Percentiles rank a stretch among this genome's conserved stretches.
Conservation (phyloP, 192 early-diverging fungal species). For the Spinellus fusiger region DNA sequence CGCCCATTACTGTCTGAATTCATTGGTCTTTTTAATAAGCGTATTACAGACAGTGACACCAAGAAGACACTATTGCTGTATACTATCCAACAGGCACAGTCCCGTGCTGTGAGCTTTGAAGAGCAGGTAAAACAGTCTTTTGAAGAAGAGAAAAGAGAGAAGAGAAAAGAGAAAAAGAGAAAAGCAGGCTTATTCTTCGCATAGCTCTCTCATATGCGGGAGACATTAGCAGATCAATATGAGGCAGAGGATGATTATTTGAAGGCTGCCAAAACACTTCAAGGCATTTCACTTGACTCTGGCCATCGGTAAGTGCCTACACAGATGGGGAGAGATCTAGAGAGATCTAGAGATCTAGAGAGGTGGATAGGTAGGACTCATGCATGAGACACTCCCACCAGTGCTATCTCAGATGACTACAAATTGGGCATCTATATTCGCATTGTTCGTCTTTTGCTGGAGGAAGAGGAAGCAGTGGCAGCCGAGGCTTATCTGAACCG, state of each 20-base stretch:
- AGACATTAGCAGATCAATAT: slow-evolving; percentile 68
- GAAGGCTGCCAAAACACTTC: slow-evolving; percentile 81
- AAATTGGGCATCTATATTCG: slow-evolving; percentile 79
- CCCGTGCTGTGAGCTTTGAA: slow-evolving; percentile 78
- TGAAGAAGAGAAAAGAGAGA: neutral
- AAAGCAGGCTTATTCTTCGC: neutral
- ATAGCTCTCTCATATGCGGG: slow-evolving; percentile 66
- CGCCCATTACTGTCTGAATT: slow-evolving; percentile 73
- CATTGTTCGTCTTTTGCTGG: slow-evolving; percentile 79
- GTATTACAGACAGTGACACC: slow-evolving; percentile 34
- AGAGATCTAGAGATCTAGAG: too few species aligned
- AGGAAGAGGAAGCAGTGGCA: slow-evolving; percentile 72
- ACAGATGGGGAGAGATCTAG: too few species aligned
- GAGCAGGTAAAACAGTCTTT: slow-evolving; percentile 74
- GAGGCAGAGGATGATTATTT: slow-evolving; percentile 71
- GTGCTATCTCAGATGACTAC: slow-evolving; percentile 55
- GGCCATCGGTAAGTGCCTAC: slow-evolving; percentile 60
- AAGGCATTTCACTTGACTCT: slow-evolving; percentile 88
- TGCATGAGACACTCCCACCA: too few species aligned
- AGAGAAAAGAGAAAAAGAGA: neutral
- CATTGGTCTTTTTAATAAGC: slow-evolving; percentile 47
- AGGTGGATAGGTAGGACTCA: neutral
- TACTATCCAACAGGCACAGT: slow-evolving; percentile 62
- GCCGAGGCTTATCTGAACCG: slow-evolving; percentile 85
- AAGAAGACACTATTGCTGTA: slow-evolving; percentile 60